Conservation (phyloP, 805 yeast species). For the Kodamaea laetipori region DNA sequence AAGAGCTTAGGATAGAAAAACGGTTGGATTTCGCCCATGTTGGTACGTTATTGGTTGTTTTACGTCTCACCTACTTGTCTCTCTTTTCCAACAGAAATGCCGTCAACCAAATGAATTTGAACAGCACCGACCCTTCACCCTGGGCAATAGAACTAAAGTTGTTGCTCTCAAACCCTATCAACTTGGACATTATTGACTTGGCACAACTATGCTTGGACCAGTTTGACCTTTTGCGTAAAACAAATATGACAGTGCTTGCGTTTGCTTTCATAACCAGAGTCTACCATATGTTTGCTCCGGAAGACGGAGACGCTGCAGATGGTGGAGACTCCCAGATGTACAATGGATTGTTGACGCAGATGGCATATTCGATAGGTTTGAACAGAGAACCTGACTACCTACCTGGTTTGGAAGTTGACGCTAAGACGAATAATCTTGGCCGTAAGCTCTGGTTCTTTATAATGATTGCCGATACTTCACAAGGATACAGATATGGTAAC, state of each 20-base stretch:
- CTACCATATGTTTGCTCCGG: slow-evolving; percentile 59
- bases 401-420: slow-evolving; percentile 27
- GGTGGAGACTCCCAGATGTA: slow-evolving; percentile 59
- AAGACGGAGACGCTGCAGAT: slow-evolving; percentile 60
- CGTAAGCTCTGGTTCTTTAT: slow-evolving; percentile 57
- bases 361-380: slow-evolving; percentile 50
- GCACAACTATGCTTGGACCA: slow-evolving; percentile 40
- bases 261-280: slow-evolving; percentile 58
- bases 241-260: slow-evolving; percentile 57
- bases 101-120: slow-evolving; percentile 30
- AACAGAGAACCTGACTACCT: slow-evolving; percentile 51
- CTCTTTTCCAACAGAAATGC: slow-evolving; percentile 36
- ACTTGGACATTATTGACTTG: slow-evolving; percentile 19
- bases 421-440: slow-evolving; percentile 35
- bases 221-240: slow-evolving; percentile 42
- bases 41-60: slow-evolving; percentile 34
- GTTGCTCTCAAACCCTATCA: slow-evolving; percentile 24
- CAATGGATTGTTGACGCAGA: slow-evolving; percentile 34
- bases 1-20: slow-evolving; percentile 21
- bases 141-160: slow-evolving; percentile 12
- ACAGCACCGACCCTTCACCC: slow-evolving; percentile 4
- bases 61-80: slow-evolving; percentile 38
- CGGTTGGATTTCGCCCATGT: slow-evolving; percentile 36
- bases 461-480: slow-evolving; percentile 30
- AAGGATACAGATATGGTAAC: slow-evolving; percentile 36